A percentile compares a stretch with the other conserved stretches of the same genome.
phyloP scores from a whole-genome alignment of 23 red algal species.

The Gracilaria gracilis region DNA sequence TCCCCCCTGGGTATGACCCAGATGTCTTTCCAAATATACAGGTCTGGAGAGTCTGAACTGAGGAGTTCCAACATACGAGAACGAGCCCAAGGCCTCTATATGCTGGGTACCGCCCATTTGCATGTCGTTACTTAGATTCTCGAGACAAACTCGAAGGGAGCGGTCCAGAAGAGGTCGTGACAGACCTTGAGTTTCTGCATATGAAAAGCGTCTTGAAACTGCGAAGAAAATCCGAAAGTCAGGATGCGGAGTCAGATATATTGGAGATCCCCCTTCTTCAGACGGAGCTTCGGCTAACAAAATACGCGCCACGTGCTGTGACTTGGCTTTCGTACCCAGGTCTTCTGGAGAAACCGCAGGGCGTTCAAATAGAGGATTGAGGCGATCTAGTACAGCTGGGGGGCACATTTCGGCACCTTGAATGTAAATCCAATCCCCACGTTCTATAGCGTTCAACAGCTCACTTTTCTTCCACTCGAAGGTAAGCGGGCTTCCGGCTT shows the following conservation, averaged over 20 bases:
- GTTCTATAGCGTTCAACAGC: constrained; percentile 78
- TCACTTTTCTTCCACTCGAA: constrained; percentile 88
- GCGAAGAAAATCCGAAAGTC: constrained; percentile 91
- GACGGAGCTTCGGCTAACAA: constrained; percentile 70
- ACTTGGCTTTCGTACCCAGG: neutral
- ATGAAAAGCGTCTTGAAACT: neutral
- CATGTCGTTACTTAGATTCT: neutral
- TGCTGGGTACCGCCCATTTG: neutral
- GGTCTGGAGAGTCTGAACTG: neutral
- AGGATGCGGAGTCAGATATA: constrained; percentile 74
- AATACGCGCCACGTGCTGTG: neutral
- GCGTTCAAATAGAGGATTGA: constrained; percentile 95
- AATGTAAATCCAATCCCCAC: constrained; percentile 88
- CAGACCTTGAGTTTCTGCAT: constrained; percentile 19
- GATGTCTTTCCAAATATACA: neutral
- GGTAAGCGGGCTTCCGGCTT: neutral
- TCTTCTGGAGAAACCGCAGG: constrained; percentile 34
- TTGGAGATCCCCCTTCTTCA: constrained; percentile 58
- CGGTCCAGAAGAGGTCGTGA: constrained; percentile 89
- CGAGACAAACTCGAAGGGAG: constrained; percentile 63
- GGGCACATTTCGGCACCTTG: constrained; percentile 69
- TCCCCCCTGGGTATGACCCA: neutral
- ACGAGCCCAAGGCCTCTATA: neutral
- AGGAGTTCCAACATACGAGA: neutral
- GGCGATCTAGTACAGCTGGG: constrained; percentile 88